Base-by-base conservation (phyloP, 139 green algal species). In the Yamagishiella unicocca region DNA sequence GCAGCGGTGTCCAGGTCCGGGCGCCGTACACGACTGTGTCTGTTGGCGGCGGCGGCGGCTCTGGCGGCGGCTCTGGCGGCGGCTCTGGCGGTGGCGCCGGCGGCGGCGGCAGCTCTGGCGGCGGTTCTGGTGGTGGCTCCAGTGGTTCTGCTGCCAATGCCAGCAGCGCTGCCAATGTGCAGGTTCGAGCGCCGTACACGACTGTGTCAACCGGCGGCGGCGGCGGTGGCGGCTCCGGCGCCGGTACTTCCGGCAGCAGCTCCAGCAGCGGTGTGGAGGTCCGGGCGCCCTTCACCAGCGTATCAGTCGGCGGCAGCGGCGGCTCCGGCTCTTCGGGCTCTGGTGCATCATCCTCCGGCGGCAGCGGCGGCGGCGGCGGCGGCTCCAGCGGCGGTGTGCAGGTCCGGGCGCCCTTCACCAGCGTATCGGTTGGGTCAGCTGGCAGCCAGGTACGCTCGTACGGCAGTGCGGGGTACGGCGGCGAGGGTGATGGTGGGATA, bases 11-110 rank as follows among this genome's bases (percentile, higher is more conserved):
- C n/a, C 4, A 67, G 58, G 58, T 67, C 58, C 29, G n/a, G 58
- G 58, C 58, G 58, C 58, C 58, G 58, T 67, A 67, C 58, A 67
- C 58, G n/a, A 67, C 58, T 67, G 58, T 67, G 58, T 67, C 58
- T 9, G 58, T 67, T 9, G 58, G n/a, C 58, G n/a, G 58, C n/a
- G n/a, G n/a, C n/a, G n/a, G n/a, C n/a, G n/a, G n/a, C n/a, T n/a
- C n/a, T n/a, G n/a, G n/a, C n/a, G n/a, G n/a, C n/a, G n/a, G n/a
- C n/a, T n/a, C n/a, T 27, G 58, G 58, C 58, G 58, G 58, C 7
- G 58, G 58, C 58, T n/a, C n/a, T n/a, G n/a, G n/a, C 58, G 58
- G 58, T 27, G 58, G 58, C 7, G 58, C 25, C 7, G 7, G 58
- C n/a, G 58, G 58, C 58, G 58, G 58, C 58, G 58, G 58, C 7